Percentiles rank a stretch among this genome's conserved stretches.
phyloP scores from a whole-genome alignment of 2,329 filamentous ascomycete genomes.

The Colletotrichum karsti region DNA sequence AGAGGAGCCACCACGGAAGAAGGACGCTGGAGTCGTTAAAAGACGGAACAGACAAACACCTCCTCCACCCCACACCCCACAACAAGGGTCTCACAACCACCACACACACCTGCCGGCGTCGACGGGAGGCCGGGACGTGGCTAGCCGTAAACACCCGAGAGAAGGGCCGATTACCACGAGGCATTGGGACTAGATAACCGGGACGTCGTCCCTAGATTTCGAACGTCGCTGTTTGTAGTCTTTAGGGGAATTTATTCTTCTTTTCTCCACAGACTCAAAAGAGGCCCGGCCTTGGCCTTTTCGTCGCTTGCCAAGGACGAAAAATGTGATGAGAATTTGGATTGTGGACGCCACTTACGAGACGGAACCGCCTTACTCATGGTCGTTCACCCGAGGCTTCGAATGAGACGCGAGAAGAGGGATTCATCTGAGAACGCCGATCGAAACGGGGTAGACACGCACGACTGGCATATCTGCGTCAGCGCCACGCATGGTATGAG shows the following conservation, averaged over 20 bases:
- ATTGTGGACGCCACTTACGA: neutral
- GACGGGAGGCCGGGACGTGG: neutral
- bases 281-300: neutral
- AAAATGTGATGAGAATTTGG: neutral
- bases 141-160: slow-evolving; percentile 25
- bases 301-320: neutral
- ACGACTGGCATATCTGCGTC: no score
- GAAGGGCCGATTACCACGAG: slow-evolving; percentile 28
- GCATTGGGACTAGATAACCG: slow-evolving; percentile 24
- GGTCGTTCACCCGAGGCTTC: no score
- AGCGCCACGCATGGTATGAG: no score
- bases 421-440: no score
- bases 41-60: neutral
- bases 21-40: neutral
- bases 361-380: no score
- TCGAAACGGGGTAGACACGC: no score
- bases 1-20: no score
- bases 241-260: neutral
- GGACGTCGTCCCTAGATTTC: slow-evolving; percentile 16
- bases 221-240: neutral
- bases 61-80: neutral
- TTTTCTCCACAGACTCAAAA: neutral
- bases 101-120: slow-evolving; percentile 18
- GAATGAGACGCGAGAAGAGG: no score
- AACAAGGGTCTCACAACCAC: slow-evolving; percentile 1